Conservation (phyloP, 345 rosid species). For the Populus davidiana region DNA sequence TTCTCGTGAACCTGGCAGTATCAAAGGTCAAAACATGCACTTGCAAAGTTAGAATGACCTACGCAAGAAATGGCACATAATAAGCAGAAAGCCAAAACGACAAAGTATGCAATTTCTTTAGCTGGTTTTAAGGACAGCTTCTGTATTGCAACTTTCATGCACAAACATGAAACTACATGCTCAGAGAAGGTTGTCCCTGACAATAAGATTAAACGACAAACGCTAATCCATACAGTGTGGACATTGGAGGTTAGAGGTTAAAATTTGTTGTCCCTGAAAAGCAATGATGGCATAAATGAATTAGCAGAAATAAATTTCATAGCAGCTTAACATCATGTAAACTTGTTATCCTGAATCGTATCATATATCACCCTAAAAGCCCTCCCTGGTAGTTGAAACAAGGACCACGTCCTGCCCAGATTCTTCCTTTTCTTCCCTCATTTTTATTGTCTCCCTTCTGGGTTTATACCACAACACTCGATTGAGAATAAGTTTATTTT, state of each 20-base stretch:
- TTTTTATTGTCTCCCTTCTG: not conserved
- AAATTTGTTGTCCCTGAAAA: not conserved
- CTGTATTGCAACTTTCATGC: no score
- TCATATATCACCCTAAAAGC: not conserved
- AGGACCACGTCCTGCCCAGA: not conserved
- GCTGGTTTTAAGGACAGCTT: not conserved
- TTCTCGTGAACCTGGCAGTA: conserved; percentile 79
- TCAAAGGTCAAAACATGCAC: not conserved
- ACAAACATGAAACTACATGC: not conserved
- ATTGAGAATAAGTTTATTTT: not conserved
- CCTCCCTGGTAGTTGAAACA: not conserved
- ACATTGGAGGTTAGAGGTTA: not conserved
- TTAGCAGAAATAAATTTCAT: not conserved
- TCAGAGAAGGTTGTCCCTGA: not conserved
- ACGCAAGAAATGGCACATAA: not conserved
- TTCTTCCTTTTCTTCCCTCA: not conserved
- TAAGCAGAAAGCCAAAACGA: not conserved
- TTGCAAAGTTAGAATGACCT: no score
- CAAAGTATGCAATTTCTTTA: not conserved
- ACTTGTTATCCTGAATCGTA: not conserved
- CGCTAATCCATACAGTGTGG: not conserved
- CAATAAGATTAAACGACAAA: not conserved
- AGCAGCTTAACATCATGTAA: not conserved
- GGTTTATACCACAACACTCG: not conserved
- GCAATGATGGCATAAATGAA: not conserved